These are phyloP conservation scores for Poronia punctata DNA, from an alignment of 495 filamentous ascomycete genomes.

Conservation along the genomic window DNA sequence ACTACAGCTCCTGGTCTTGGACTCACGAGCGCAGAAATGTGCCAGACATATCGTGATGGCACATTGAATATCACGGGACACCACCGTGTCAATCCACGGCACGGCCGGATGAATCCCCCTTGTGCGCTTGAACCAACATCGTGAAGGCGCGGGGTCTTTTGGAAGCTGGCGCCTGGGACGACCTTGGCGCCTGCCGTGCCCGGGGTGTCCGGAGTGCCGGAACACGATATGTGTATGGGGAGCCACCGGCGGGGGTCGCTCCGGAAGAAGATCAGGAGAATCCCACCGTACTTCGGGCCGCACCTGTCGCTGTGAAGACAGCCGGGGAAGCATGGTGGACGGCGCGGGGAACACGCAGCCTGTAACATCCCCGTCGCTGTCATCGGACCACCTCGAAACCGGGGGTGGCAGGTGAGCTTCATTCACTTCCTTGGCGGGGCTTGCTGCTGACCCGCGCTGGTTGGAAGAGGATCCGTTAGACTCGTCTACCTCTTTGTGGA, in stretches of 20 bases:
- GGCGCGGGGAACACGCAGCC: conserved; percentile 2
- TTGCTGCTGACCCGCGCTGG: too few relatives aligned
- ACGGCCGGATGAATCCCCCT: conserved; percentile 1
- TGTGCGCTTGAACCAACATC: neutral
- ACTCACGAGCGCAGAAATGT: conserved; percentile 25
- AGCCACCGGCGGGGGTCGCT: conserved; percentile 12
- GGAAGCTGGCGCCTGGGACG: conserved; percentile 17
- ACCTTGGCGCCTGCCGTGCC: conserved; percentile 8
- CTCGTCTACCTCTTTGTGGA: too few relatives aligned
- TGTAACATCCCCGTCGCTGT: conserved; percentile 12
- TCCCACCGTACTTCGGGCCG: too few relatives aligned
- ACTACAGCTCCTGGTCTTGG: neutral
- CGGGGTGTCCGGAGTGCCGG: conserved; percentile 8
- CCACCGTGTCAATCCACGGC: conserved; percentile 8
- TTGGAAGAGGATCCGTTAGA: too few relatives aligned
- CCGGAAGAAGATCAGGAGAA: too few relatives aligned
- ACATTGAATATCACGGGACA: conserved; percentile 11
- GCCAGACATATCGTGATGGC: conserved; percentile 22
- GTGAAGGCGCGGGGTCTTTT: neutral
- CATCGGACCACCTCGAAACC: conserved; percentile 19
- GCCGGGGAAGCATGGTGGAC: neutral
- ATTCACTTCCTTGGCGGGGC: too few relatives aligned
- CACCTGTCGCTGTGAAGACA: too few relatives aligned
- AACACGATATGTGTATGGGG: conserved; percentile 8
- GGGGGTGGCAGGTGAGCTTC: too few relatives aligned